Evolutionary conservation across 805 yeast genomes (phyloP).

Genomic region (Candida yuanshanica): DNA sequence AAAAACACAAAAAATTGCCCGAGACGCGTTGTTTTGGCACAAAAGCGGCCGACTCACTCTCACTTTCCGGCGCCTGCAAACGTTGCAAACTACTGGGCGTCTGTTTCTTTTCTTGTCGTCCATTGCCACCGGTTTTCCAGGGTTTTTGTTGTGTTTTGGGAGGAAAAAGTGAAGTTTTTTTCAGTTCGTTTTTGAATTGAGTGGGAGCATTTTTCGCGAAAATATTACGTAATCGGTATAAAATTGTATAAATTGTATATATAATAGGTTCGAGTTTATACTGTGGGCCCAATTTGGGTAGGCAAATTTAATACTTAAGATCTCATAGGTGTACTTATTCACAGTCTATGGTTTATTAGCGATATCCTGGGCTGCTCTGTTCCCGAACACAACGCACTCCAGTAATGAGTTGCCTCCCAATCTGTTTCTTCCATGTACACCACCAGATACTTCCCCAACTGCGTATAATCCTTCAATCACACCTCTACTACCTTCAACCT

Average conservation of each 20-base stretch:
- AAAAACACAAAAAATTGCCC: background rate
- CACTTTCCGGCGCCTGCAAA: conserved; percentile 25
- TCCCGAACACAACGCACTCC: conserved; percentile 43
- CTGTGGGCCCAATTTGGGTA: no score
- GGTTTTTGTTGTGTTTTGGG: background rate
- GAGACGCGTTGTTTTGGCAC: background rate
- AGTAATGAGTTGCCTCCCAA: conserved; percentile 28
- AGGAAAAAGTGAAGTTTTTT: background rate
- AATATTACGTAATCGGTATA: no score
- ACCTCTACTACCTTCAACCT: conserved; percentile 31
- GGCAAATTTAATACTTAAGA: no score
- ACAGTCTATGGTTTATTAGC: no score
- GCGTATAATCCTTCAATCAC: conserved; percentile 45
- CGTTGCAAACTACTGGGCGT: conserved; percentile 25
- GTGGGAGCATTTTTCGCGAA: background rate
- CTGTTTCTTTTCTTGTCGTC: conserved; percentile 14
- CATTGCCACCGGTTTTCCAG: background rate
- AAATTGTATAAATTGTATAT: no score
- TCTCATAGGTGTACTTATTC: no score
- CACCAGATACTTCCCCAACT: conserved; percentile 65
- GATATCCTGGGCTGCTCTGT: conserved; percentile 35
- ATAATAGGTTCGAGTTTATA: no score
- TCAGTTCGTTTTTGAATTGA: background rate
- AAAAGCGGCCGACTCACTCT: conserved; percentile 17
- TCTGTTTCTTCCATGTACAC: conserved; percentile 61